A percentile compares a stretch with the other conserved stretches of the same genome.
Evolutionary conservation across 257 asterid genomes (phyloP).

Genomic region (Eucommia ulmoides): DNA sequence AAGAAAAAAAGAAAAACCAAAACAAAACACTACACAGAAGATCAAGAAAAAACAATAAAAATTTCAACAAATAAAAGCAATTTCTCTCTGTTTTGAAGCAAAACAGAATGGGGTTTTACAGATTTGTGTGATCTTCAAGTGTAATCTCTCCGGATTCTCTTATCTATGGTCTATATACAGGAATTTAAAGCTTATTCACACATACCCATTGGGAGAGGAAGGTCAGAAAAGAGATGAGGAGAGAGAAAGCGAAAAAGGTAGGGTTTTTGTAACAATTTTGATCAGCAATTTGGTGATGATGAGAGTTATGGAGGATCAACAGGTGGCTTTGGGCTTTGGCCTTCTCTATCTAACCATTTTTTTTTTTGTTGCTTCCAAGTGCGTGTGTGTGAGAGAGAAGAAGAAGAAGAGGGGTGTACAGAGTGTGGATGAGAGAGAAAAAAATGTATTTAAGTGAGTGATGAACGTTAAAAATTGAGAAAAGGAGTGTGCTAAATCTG

Average conservation of each 20-base stretch:
- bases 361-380: too few species aligned
- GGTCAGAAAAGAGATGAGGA: conserved; percentile 13
- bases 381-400: too few species aligned
- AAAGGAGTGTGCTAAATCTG: too few species aligned
- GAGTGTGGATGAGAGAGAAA: too few species aligned
- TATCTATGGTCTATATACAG: conserved; percentile 10
- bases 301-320: background rate
- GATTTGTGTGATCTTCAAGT: conserved; percentile 33
- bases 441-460: too few species aligned
- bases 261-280: background rate
- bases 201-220: conserved; percentile 34
- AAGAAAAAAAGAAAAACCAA: conserved; percentile 15
- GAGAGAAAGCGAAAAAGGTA: background rate
- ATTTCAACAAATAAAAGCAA: conserved; percentile 18
- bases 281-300: background rate
- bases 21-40: conserved; percentile 4
- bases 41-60: conserved; percentile 1
- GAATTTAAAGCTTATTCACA: conserved; percentile 12
- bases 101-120: conserved; percentile 28
- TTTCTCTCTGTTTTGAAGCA: conserved; percentile 25
- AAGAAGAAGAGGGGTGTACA: too few species aligned
- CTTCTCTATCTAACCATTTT: too few species aligned
- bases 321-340: conserved; percentile 1
- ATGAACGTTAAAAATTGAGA: too few species aligned
- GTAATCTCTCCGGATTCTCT: conserved; percentile 25